phyloP scores from a whole-genome alignment of 495 filamentous ascomycete genomes.

The Rhypophila decipiens region DNA sequence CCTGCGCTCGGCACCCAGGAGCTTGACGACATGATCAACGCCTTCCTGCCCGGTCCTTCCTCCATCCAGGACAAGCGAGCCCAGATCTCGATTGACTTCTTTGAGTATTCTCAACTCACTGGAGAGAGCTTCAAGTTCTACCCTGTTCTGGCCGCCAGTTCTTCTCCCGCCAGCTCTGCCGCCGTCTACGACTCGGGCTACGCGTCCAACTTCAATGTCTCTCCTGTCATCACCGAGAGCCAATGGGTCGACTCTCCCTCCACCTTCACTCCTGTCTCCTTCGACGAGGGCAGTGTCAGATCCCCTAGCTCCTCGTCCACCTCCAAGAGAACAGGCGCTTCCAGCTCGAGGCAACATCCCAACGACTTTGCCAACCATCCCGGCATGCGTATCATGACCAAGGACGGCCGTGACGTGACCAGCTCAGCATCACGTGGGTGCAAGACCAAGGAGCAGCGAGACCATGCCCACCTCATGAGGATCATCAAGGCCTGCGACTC shows the following conservation, averaged over 20 bases:
- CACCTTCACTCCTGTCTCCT: conserved; percentile 14
- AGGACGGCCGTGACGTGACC: conserved; percentile 50
- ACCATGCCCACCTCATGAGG: conserved; percentile 52
- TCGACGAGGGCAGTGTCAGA: conserved; percentile 9
- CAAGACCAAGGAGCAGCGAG: conserved; percentile 56
- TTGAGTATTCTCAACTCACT: conserved; percentile 35
- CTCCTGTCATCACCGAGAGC: conserved; percentile 30
- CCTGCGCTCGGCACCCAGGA: conserved; percentile 47
- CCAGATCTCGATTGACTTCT: conserved; percentile 49
- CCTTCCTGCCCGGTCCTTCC: conserved; percentile 41
- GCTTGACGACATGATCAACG: conserved; percentile 47
- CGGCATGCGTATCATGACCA: conserved; percentile 54
- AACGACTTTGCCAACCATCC: conserved; percentile 43
- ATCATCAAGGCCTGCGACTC: conserved; percentile 53
- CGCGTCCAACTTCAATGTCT: conserved; percentile 36
- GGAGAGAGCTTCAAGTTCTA: conserved; percentile 47
- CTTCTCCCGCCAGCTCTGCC: conserved; percentile 31
- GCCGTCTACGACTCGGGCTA: conserved; percentile 36
- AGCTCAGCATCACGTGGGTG: conserved; percentile 49
- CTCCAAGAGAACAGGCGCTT: conserved; percentile 17
- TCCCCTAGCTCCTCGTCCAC: conserved; percentile 10
- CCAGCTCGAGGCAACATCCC: conserved; percentile 21
- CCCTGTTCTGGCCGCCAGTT: conserved; percentile 29
- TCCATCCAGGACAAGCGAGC: conserved; percentile 48
- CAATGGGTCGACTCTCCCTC: conserved; percentile 31